phyloP scores from a whole-genome alignment of 768 basidiomycete genomes.

The Ramaria sp. region DNA sequence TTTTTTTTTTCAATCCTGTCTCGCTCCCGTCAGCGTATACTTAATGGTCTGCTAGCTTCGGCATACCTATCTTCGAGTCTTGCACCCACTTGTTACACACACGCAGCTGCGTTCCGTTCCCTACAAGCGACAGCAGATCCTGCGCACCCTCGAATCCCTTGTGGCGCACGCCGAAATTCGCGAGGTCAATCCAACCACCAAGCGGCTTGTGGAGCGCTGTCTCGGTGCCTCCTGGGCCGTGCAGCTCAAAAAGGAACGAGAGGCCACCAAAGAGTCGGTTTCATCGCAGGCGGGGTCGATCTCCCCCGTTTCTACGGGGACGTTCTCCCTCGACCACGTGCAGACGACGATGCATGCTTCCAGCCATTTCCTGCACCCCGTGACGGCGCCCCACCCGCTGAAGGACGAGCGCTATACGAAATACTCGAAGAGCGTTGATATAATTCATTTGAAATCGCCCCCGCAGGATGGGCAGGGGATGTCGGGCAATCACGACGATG shows the following conservation, averaged over 20 bases:
- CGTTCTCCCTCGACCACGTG: conserved; percentile 25
- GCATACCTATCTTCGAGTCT: conserved; percentile 93
- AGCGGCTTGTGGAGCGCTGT: conserved; percentile 85
- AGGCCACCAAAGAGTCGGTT: conserved; percentile 16
- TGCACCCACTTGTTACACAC: conserved; percentile 89
- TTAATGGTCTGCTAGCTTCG: conserved; percentile 45
- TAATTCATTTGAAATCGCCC: background rate
- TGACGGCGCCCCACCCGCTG: conserved; percentile 11
- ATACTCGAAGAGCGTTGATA: conserved; percentile 54
- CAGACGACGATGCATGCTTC: conserved; percentile 12
- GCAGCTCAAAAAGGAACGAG: conserved; percentile 37
- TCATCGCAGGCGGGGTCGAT: conserved; percentile 14
- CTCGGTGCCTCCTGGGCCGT: conserved; percentile 82
- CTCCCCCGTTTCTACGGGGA: conserved; percentile 17
- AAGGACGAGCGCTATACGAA: conserved; percentile 36
- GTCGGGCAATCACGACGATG: conserved; percentile 16
- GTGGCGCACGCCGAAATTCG: conserved; percentile 64
- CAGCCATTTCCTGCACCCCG: conserved; percentile 16
- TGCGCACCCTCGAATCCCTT: conserved; percentile 69
- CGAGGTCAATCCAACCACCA: conserved; percentile 79
- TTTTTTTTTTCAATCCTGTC: conserved; percentile 14
- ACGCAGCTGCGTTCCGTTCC: conserved; percentile 79
- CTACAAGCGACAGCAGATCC: conserved; percentile 89
- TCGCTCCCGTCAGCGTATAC: background rate
- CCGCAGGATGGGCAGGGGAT: conserved; percentile 25